Evolutionary conservation across 768 basidiomycete genomes (phyloP).

Genomic region (Paxillus ammoniavirescens): DNA sequence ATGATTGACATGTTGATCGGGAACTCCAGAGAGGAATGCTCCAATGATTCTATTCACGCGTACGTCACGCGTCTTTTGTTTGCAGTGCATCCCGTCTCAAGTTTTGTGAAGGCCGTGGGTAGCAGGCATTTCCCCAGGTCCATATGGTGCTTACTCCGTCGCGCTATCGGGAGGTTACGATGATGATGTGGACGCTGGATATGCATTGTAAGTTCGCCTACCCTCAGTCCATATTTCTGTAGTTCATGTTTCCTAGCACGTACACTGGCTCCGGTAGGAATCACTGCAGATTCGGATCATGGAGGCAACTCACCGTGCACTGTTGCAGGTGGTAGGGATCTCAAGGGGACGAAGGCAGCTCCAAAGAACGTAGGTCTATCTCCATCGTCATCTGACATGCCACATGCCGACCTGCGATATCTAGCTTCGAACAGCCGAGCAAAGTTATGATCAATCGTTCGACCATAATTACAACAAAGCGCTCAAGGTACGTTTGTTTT

Average conservation of each 20-base stretch:
- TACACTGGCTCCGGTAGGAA: slow-evolving; percentile 71
- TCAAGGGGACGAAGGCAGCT: slow-evolving; percentile 76
- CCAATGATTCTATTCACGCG: slow-evolving; percentile 82
- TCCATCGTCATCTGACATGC: not conserved
- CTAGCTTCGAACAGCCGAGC: slow-evolving; percentile 85
- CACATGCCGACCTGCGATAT: not conserved
- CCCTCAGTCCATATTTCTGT: not conserved
- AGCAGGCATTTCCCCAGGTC: slow-evolving; percentile 65
- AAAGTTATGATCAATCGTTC: slow-evolving; percentile 81
- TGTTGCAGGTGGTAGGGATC: slow-evolving; percentile 70
- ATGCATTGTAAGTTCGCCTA: slow-evolving; percentile 65
- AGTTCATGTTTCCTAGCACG: slow-evolving; percentile 44
- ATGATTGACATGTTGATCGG: not conserved
- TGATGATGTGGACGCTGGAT: slow-evolving; percentile 80
- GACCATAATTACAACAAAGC: slow-evolving; percentile 71
- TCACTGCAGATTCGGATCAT: not conserved
- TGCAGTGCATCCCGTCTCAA: not conserved
- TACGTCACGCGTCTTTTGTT: slow-evolving; percentile 37
- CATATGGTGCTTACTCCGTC: slow-evolving; percentile 76
- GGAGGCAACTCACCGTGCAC: not conserved
- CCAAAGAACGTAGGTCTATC: slow-evolving; percentile 74
- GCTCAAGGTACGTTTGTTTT: slow-evolving; percentile 45
- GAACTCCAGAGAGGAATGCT: slow-evolving; percentile 53
- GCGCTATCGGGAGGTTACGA: slow-evolving; percentile 89
- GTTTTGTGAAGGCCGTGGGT: slow-evolving; percentile 64